Conservation (phyloP, 2,329 filamentous ascomycete species). For the Cordyceps farinosa region DNA sequence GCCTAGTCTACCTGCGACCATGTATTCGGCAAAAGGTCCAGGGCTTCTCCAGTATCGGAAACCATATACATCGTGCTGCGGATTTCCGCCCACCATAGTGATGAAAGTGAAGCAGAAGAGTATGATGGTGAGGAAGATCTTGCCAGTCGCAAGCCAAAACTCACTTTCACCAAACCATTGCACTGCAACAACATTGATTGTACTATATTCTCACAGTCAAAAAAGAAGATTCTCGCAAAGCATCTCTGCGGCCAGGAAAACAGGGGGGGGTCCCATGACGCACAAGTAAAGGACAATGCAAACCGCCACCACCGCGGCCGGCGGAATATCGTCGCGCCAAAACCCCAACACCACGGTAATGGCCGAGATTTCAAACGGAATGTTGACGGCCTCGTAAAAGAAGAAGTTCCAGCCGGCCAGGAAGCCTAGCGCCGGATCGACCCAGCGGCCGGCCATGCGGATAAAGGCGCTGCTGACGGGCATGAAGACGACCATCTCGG, state of each 20-base stretch:
- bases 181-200: constrained; percentile 63
- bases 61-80: constrained; percentile 62
- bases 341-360: not conserved
- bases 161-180: constrained; percentile 67
- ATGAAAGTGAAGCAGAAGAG: constrained; percentile 72
- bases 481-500: constrained; percentile 62
- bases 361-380: constrained; percentile 42
- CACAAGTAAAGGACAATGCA: not conserved
- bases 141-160: constrained; percentile 62
- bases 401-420: constrained; percentile 43
- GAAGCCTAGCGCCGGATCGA: constrained; percentile 61
- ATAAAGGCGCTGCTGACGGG: constrained; percentile 62
- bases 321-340: not conserved
- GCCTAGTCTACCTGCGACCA: constrained; percentile 58
- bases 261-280: not conserved
- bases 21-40: constrained; percentile 46
- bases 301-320: not conserved
- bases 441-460: constrained; percentile 61
- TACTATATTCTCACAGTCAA: constrained; percentile 25
- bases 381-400: constrained; percentile 39
- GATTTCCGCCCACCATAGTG: constrained; percentile 75
- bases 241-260: too few relatives aligned
- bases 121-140: constrained; percentile 62
- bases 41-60: constrained; percentile 62
- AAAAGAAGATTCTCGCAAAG: too few relatives aligned